Conservation (phyloP, 2,329 filamentous ascomycete genomes). For the Neoarthrinium moseri region DNA sequence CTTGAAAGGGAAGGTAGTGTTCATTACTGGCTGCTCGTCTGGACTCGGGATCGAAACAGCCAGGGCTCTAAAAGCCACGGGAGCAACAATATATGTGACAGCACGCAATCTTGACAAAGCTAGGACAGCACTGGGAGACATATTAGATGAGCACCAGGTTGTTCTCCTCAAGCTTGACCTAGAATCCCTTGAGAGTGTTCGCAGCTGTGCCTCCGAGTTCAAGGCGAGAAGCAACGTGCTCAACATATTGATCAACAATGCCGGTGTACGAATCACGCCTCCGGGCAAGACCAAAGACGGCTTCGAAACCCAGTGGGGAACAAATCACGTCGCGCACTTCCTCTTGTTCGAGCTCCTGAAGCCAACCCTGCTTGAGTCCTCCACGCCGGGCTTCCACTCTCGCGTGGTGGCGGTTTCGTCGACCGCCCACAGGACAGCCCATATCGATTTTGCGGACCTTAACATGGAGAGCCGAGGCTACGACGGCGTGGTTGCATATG, state of each 20-base stretch:
- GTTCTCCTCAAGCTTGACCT: slow-evolving; percentile 16
- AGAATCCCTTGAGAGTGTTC: slow-evolving; percentile 13
- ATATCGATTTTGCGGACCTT: slow-evolving; percentile 35
- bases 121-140: slow-evolving; percentile 12
- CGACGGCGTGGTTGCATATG: slow-evolving; percentile 38
- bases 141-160: slow-evolving; percentile 13
- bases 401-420: slow-evolving; percentile 44
- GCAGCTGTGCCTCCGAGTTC: slow-evolving; percentile 13
- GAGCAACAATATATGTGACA: slow-evolving; percentile 17
- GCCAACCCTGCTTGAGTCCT: slow-evolving; percentile 10
- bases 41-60: slow-evolving; percentile 14
- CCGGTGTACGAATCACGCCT: slow-evolving; percentile 9
- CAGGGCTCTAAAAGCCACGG: slow-evolving; percentile 10
- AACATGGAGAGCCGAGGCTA: slow-evolving; percentile 34
- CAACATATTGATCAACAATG: slow-evolving; percentile 17
- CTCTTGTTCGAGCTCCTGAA: slow-evolving; percentile 17
- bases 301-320: slow-evolving; percentile 17
- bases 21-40: slow-evolving; percentile 15
- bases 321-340: slow-evolving; percentile 17
- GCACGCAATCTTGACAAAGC: slow-evolving; percentile 15
- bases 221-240: slow-evolving; percentile 11
- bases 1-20: slow-evolving; percentile 9
- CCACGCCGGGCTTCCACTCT: slow-evolving; percentile 30
- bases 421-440: slow-evolving; percentile 33
- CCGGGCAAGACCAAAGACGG: slow-evolving; percentile 13